These are phyloP conservation scores for Fraxinus americana DNA, from an alignment of 257 asterid species.

Conservation along the genomic window DNA sequence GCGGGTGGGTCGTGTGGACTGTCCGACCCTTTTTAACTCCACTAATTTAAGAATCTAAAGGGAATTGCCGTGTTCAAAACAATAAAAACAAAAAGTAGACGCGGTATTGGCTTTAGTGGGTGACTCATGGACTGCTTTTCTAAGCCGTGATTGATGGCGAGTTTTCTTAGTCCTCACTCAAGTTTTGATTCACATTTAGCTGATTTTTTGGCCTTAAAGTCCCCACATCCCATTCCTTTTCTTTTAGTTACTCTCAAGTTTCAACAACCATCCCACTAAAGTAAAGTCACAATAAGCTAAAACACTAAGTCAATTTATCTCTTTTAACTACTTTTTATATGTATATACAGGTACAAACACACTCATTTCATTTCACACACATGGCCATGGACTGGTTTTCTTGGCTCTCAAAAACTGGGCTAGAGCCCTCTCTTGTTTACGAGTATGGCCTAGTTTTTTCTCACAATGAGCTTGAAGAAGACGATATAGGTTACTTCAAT, in stretches of 20 bases:
- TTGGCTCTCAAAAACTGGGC: conserved; percentile 51
- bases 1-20: background rate
- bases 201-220: conserved; percentile 18
- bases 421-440: conserved; percentile 47
- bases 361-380: background rate
- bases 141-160: conserved; percentile 41
- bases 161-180: conserved; percentile 42
- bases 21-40: background rate
- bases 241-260: conserved; percentile 33
- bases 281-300: background rate
- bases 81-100: background rate
- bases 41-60: background rate
- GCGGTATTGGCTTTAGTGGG: background rate
- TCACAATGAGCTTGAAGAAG: conserved; percentile 54
- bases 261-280: conserved; percentile 27
- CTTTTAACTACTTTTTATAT: conserved; percentile 12
- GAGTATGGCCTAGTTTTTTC: conserved; percentile 46
- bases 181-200: conserved; percentile 16
- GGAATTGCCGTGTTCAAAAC: background rate
- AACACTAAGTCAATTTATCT: conserved; percentile 15
- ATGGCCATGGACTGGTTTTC: conserved; percentile 54
- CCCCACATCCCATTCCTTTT: conserved; percentile 28
- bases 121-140: conserved; percentile 22
- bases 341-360: background rate
- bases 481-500: conserved; percentile 48